Conservation (phyloP, 2,329 filamentous ascomycete genomes). For the Laburnicola sp. region DNA sequence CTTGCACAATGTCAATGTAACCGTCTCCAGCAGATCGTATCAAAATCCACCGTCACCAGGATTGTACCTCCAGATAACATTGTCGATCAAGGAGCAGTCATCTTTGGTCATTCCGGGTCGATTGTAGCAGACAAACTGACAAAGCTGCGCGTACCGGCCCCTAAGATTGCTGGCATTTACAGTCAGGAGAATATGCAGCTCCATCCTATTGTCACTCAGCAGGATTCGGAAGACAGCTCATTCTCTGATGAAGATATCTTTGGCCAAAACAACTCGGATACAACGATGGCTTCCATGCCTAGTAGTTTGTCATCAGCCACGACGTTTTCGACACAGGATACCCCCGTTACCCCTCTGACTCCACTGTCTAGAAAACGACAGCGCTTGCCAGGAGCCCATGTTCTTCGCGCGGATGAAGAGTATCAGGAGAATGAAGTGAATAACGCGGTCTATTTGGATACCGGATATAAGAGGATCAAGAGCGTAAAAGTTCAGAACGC, state of each 20-base stretch:
- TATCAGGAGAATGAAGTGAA: not conserved
- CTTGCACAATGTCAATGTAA: conserved; percentile 8
- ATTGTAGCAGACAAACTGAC: not conserved
- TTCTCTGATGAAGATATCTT: not conserved
- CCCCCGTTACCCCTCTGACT: not conserved
- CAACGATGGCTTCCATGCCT: not conserved
- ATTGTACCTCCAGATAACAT: conserved; percentile 9
- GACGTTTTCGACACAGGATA: not conserved
- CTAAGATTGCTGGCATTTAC: not conserved
- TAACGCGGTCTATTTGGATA: not conserved
- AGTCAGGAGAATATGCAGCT: not conserved
- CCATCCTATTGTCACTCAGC: not conserved
- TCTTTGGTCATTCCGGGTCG: conserved; percentile 16
- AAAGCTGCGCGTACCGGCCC: not conserved
- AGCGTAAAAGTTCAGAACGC: not conserved
- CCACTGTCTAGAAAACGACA: not conserved
- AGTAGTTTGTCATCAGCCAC: not conserved
- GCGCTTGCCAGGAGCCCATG: not conserved
- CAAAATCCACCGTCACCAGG: conserved; percentile 10
- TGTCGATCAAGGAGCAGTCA: conserved; percentile 18
- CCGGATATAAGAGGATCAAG: not conserved
- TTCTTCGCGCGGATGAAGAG: not conserved
- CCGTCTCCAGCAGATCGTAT: conserved; percentile 16
- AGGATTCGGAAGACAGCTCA: not conserved
- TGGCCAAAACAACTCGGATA: not conserved